These are phyloP conservation scores for Nitzschia sp. DNA, from an alignment of 108 stramenopile species.

Conservation along the genomic window DNA sequence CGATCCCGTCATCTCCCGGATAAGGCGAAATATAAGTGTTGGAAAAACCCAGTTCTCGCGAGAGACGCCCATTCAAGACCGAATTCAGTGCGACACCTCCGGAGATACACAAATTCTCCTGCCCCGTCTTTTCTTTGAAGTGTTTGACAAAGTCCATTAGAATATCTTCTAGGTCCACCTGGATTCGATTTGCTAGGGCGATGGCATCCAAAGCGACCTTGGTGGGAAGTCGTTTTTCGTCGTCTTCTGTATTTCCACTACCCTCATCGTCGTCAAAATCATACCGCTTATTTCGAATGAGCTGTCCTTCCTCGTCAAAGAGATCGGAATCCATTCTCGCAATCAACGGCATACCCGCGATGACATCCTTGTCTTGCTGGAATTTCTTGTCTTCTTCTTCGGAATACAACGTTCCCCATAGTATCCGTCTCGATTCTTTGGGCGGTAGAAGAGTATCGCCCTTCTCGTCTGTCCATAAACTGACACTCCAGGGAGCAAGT, in stretches of 20 bases:
- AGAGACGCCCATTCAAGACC: slow-evolving; percentile 87
- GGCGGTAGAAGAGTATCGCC: slow-evolving; percentile 20
- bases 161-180: slow-evolving; percentile 83
- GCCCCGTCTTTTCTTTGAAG: slow-evolving; percentile 79
- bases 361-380: slow-evolving; percentile 50
- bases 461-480: slow-evolving; percentile 61
- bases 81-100: slow-evolving; percentile 95
- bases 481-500: slow-evolving; percentile 86
- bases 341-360: slow-evolving; percentile 64
- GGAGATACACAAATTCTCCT: slow-evolving; percentile 83
- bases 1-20: slow-evolving; percentile 94
- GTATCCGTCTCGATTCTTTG: slow-evolving; percentile 38
- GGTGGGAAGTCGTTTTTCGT: slow-evolving; percentile 57
- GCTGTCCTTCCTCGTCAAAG: slow-evolving; percentile 66
- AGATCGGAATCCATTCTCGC: slow-evolving; percentile 76
- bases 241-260: slow-evolving; percentile 8
- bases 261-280: slow-evolving; percentile 75
- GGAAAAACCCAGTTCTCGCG: slow-evolving; percentile 80
- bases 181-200: slow-evolving; percentile 70
- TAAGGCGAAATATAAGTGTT: slow-evolving; percentile 90
- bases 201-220: slow-evolving; percentile 84
- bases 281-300: slow-evolving; percentile 57
- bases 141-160: slow-evolving; percentile 81
- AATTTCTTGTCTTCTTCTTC: slow-evolving; percentile 47
- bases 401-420: slow-evolving; percentile 61